Conservation (phyloP, 208 protist genomes). For the Leishmania martiniquensis region DNA sequence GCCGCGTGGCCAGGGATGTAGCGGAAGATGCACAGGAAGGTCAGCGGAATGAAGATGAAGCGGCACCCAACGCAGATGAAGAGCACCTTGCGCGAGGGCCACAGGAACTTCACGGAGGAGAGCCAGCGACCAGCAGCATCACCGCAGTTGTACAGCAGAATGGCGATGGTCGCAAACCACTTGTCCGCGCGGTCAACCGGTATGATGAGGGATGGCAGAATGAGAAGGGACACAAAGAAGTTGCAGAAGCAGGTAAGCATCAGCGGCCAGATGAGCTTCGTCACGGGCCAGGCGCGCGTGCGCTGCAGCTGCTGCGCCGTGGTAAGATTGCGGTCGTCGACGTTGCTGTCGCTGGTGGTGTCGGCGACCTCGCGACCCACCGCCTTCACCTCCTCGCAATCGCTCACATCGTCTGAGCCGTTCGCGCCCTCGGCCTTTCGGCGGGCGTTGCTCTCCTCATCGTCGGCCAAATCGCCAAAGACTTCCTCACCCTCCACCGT, state of each 20-base stretch:
- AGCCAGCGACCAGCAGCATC: slow-evolving; percentile 69
- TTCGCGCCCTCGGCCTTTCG: slow-evolving; percentile 23
- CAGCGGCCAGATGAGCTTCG: slow-evolving; percentile 68
- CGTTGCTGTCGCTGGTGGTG: slow-evolving; percentile 23
- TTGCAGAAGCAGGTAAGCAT: slow-evolving; percentile 65
- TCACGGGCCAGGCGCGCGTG: slow-evolving; percentile 51
- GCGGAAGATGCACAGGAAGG: slow-evolving; percentile 81
- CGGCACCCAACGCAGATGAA: slow-evolving; percentile 46
- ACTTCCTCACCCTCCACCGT: slow-evolving; percentile 10
- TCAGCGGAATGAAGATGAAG: slow-evolving; percentile 66
- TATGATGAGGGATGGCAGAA: slow-evolving; percentile 78
- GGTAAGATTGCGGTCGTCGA: slow-evolving; percentile 55
- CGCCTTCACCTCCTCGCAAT: slow-evolving; percentile 34
- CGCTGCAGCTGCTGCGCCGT: slow-evolving; percentile 60
- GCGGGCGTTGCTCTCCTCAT: slow-evolving; percentile 23
- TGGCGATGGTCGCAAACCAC: slow-evolving; percentile 84
- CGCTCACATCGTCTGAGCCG: slow-evolving; percentile 7
- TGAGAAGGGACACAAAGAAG: slow-evolving; percentile 80
- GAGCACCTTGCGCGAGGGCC: slow-evolving; percentile 51
- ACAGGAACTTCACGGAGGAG: slow-evolving; percentile 54
- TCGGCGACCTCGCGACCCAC: slow-evolving; percentile 12
- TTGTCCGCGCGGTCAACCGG: slow-evolving; percentile 61
- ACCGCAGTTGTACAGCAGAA: slow-evolving; percentile 85
- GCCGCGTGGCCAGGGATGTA: slow-evolving; percentile 73
- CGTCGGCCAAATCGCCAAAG: slow-evolving; percentile 29